phyloP scores from a whole-genome alignment of 202 grass and related monocot genomes.

The Brachypodium distachyon region DNA sequence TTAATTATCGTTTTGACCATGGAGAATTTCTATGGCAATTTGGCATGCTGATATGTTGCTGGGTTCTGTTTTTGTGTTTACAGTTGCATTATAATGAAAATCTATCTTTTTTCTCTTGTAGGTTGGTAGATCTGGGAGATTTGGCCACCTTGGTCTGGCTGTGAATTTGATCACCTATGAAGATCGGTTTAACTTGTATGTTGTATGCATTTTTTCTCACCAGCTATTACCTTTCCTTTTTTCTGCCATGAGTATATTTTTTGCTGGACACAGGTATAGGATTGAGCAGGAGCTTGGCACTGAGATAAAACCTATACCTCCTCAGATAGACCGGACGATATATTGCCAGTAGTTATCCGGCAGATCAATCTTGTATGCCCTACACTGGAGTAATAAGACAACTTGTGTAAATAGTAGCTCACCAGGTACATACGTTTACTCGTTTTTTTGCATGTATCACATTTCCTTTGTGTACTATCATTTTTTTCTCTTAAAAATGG shows the following conservation, averaged over 20 bases:
- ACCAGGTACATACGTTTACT: slow-evolving; percentile 46
- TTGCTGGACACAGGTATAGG: slow-evolving; percentile 41
- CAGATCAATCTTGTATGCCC: slow-evolving; percentile 7
- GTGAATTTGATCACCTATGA: slow-evolving; percentile 89
- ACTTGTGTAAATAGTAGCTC: slow-evolving; percentile 56
- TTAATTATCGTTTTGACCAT: background rate
- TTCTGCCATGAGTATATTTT: background rate
- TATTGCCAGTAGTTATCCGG: slow-evolving; percentile 58
- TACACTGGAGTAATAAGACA: slow-evolving; percentile 32
- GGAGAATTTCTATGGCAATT: background rate
- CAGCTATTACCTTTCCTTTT: background rate
- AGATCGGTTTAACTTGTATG: slow-evolving; percentile 92
- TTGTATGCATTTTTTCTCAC: slow-evolving; percentile 38
- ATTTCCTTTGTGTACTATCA: background rate
- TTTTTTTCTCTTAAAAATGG: background rate
- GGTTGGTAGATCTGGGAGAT: slow-evolving; percentile 88
- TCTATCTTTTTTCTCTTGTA: slow-evolving; percentile 11
- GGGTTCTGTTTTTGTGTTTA: background rate
- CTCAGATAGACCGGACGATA: slow-evolving; percentile 72
- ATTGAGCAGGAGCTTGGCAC: slow-evolving; percentile 92
- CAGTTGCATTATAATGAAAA: slow-evolving; percentile 1
- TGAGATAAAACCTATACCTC: slow-evolving; percentile 89
- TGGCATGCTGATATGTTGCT: background rate
- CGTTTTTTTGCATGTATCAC: background rate
- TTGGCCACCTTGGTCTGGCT: slow-evolving; percentile 79